Evolutionary conservation across 2,329 filamentous ascomycete species (phyloP), one percentile per base, ranked within the genome.

Genomic region (Xylaria sp.): DNA sequence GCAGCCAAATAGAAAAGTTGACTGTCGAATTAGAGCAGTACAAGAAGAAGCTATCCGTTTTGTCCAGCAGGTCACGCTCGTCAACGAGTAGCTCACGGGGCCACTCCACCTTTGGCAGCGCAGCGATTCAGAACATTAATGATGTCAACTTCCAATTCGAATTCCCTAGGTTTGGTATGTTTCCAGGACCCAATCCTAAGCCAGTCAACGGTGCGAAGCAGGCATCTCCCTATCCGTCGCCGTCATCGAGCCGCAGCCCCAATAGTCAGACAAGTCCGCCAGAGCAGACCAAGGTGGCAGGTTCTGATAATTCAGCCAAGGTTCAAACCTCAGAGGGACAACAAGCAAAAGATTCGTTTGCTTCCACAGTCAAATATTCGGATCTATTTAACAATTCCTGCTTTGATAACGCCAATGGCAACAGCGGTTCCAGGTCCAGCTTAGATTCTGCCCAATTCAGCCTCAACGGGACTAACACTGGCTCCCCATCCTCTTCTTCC

Each of bases 71-170:
- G 26, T 76, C 78, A 10, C 74, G 75, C n/a, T 59, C 74, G 9
- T 64, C 71, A 51, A 71, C 77, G 60, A 74, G 78, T 73, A 70
- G 67, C 72, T 20, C 66, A 85, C 80, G 87, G 78, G 84, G 84
- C 15, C 67, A 42, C 28, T 59, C 69, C 10, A 80, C 80, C 38
- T 83, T 86, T 75, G 82, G 86, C 75, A 79, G 75, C 64, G 79
- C 83, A 26, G 84, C 84, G 11, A 78, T 88, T 71, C 88, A 83
- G 79, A 90, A 89, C 73, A 83, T 90, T 63, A 89, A 86, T 75
- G 91, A 92, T 71, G 91, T 92, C 78, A 94, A 92, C 78, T 98
- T 98, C 78, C 91, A 95, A 73, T 98, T 99, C 74, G 95, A 98
- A 74, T 98, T 98, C 72, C 95, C 96, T 72, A 94, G 92, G 78